phyloP scores from a whole-genome alignment of 202 grass and related monocot species.

The Digitaria exilis region DNA sequence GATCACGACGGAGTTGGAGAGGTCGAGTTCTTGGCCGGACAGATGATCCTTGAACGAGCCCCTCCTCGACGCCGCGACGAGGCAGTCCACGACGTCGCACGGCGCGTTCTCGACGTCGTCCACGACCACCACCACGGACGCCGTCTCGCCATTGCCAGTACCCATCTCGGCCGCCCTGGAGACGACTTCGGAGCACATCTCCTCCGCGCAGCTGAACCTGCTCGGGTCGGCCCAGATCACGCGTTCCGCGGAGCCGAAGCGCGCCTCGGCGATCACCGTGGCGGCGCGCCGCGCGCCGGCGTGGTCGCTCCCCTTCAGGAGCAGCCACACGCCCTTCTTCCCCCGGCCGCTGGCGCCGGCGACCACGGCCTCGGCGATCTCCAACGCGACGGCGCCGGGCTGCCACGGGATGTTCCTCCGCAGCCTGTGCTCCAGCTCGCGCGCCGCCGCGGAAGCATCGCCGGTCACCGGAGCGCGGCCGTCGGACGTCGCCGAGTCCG shows the following conservation, averaged over 20 bases:
- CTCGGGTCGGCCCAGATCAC: conserved; percentile 30
- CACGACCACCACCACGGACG: conserved; percentile 54
- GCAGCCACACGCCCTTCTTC: conserved; percentile 54
- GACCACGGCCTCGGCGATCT: conserved; percentile 55
- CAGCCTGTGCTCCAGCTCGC: conserved; percentile 55
- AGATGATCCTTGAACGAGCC: conserved; percentile 41
- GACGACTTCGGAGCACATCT: conserved; percentile 38
- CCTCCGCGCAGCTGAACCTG: conserved; percentile 28
- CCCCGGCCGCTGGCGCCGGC: not conserved
- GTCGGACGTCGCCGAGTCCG: conserved; percentile 47
- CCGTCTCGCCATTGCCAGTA: not conserved
- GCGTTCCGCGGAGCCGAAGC: conserved; percentile 42
- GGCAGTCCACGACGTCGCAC: conserved; percentile 26
- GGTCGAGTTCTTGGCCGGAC: conserved; percentile 28
- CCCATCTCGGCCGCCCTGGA: conserved; percentile 34
- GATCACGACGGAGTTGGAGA: conserved; percentile 53
- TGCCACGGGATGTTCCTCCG: conserved; percentile 78
- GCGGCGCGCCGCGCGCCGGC: conserved; percentile 47
- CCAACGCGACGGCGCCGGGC: conserved; percentile 22
- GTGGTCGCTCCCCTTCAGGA: conserved; percentile 65
- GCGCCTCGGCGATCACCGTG: conserved; percentile 47
- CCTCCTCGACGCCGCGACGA: conserved; percentile 31
- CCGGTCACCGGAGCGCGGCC: conserved; percentile 26
- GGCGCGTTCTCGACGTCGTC: conserved; percentile 52
- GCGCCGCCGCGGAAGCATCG: conserved; percentile 11